These are phyloP conservation scores for Backusella australiensis DNA, from an alignment of 192 early-diverging fungal genomes.

Conservation along the genomic window DNA sequence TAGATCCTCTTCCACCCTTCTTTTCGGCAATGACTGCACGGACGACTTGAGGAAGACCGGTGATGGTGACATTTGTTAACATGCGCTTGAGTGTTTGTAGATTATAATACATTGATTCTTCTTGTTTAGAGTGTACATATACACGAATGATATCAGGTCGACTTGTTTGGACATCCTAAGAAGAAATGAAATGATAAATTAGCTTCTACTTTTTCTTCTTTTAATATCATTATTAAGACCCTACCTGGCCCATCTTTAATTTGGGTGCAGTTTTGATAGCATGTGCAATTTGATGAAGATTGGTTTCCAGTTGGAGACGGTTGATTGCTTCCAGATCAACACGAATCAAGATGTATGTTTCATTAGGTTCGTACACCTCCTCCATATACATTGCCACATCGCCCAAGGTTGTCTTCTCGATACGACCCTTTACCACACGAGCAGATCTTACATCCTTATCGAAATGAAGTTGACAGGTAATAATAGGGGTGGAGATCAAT, in stretches of 20 bases:
- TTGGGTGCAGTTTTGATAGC: slow-evolving; percentile 81
- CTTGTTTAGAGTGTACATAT: slow-evolving; percentile 60
- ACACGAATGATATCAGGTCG: slow-evolving; percentile 65
- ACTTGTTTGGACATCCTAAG: slow-evolving; percentile 58
- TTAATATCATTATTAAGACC: background rate
- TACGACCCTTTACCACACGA: slow-evolving; percentile 94
- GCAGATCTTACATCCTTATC: slow-evolving; percentile 69
- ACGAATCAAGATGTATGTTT: slow-evolving; percentile 77
- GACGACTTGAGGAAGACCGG: slow-evolving; percentile 78
- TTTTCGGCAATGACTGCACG: slow-evolving; percentile 85
- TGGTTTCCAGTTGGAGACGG: slow-evolving; percentile 87
- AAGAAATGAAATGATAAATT: background rate
- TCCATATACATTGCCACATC: slow-evolving; percentile 95
- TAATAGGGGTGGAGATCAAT: slow-evolving; percentile 92
- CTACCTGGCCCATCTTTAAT: slow-evolving; percentile 74
- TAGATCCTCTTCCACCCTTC: slow-evolving; percentile 48
- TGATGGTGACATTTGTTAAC: slow-evolving; percentile 84
- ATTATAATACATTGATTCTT: slow-evolving; percentile 60
- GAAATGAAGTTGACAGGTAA: slow-evolving; percentile 72
- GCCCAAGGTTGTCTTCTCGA: slow-evolving; percentile 88
- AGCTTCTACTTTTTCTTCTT: slow-evolving; percentile 8
- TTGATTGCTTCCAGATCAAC: slow-evolving; percentile 83
- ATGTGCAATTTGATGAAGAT: slow-evolving; percentile 68
- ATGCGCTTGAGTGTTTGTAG: slow-evolving; percentile 83
- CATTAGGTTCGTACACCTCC: slow-evolving; percentile 75